Evolutionary conservation across 441 rosid species (phyloP).

Genomic region (Melastoma candidum): DNA sequence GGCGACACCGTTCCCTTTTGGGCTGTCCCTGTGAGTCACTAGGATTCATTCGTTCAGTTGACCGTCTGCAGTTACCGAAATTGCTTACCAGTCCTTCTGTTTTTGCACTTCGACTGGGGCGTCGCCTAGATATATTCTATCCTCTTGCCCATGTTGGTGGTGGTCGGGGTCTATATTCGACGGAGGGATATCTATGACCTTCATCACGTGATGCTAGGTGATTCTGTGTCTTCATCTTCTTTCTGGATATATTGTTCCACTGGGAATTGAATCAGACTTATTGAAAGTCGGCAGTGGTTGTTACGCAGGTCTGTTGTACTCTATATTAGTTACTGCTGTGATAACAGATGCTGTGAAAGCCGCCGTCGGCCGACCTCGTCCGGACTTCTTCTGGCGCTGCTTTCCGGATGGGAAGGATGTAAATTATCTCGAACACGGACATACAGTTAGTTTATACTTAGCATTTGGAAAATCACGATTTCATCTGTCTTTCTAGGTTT

Average conservation of each 20-base stretch:
- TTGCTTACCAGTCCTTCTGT: background rate
- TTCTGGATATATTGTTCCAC: background rate
- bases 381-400: constrained; percentile 18
- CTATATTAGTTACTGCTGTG: constrained; percentile 5
- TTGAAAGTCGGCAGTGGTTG: background rate
- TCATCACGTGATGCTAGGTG: constrained; percentile 11
- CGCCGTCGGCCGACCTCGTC: constrained; percentile 9
- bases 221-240: background rate
- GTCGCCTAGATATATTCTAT: background rate
- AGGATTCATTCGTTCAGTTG: background rate
- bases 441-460: no score
- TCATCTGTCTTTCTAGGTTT: background rate
- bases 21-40: constrained; percentile 6
- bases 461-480: no score
- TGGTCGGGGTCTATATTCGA: background rate
- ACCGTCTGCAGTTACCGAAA: background rate
- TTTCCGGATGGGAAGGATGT: constrained; percentile 12
- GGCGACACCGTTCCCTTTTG: constrained; percentile 12
- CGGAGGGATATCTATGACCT: constrained; percentile 13
- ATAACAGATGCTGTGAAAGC: constrained; percentile 10
- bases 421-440: background rate
- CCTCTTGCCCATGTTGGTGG: constrained; percentile 3
- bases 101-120: background rate
- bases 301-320: constrained; percentile 3
- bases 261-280: background rate